Evolutionary conservation across 768 basidiomycete species (phyloP).

Genomic region (Cystofilobasidium macerans): DNA sequence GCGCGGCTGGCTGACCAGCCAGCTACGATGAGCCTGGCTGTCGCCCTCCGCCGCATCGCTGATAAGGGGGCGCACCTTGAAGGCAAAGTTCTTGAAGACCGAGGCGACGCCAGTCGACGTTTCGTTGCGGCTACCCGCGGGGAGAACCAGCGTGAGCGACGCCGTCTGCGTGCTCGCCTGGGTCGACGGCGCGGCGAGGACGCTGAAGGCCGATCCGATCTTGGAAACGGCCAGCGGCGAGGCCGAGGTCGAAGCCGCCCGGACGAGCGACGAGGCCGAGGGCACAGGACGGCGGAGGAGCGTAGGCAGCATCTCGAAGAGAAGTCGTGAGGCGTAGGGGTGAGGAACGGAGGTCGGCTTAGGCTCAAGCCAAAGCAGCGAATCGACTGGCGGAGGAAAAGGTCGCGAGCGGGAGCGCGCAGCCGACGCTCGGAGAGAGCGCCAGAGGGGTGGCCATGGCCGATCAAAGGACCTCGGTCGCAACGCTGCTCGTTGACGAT

Average conservation of each 20-base stretch:
- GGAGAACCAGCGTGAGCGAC: slow-evolving; percentile 77
- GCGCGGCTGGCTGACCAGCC: no score
- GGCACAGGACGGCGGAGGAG: slow-evolving; percentile 11
- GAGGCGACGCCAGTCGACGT: slow-evolving; percentile 80
- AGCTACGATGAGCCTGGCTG: no score
- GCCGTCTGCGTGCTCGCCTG: slow-evolving; percentile 55
- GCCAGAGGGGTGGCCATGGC: no score
- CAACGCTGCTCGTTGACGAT: no score
- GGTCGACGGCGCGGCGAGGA: slow-evolving; percentile 61
- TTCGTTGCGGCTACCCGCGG: slow-evolving; percentile 85
- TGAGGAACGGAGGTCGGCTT: no score
- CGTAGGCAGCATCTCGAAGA: slow-evolving; percentile 2
- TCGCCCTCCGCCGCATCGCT: not conserved
- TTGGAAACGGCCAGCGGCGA: not conserved
- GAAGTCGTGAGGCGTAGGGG: no score
- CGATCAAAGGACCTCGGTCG: no score
- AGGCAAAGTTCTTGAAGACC: slow-evolving; percentile 93
- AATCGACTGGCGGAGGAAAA: no score
- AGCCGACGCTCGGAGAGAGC: no score
- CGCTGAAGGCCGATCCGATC: not conserved
- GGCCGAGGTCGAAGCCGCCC: slow-evolving; percentile 11
- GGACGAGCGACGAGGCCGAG: not conserved
- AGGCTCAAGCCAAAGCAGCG: no score
- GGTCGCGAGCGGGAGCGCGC: no score
- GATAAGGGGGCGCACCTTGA: slow-evolving; percentile 62